phyloP scores from a whole-genome alignment of 2,329 filamentous ascomycete species.

The Stachybotrys chartarum region DNA sequence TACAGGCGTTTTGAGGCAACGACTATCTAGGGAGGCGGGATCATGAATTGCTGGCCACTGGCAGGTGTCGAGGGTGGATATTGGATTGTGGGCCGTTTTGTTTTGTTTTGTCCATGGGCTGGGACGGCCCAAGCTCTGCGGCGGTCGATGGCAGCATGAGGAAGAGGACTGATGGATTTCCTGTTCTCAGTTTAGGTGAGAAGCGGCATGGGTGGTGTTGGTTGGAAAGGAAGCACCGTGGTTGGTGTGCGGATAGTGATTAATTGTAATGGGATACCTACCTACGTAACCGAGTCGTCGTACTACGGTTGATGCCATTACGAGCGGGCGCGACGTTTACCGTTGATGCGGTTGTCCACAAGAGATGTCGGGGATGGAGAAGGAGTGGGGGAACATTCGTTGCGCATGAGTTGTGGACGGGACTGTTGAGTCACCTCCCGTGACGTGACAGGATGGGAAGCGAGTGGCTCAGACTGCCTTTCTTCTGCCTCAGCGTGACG shows the following conservation, averaged over 20 bases:
- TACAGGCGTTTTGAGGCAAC: slow-evolving; percentile 10
- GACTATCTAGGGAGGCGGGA: background rate
- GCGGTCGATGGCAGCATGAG: background rate
- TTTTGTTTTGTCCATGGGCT: background rate
- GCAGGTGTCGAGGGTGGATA: background rate
- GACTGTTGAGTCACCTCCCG: no score
- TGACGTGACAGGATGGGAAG: no score
- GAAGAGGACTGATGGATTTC: background rate
- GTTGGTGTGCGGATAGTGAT: slow-evolving; percentile 16
- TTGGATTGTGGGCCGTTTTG: background rate
- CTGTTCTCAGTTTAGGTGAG: background rate
- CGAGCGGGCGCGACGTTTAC: no score
- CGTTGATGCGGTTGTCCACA: no score
- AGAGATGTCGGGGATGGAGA: no score
- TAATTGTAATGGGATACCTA: slow-evolving; percentile 19
- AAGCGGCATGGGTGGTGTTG: background rate
- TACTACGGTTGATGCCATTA: no score
- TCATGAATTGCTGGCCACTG: background rate
- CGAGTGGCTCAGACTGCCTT: no score
- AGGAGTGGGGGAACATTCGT: no score
- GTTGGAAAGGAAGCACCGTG: slow-evolving; percentile 2
- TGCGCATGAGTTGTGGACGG: no score
- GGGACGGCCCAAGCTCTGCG: background rate
- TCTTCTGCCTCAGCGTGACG: no score
- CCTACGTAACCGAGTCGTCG: background rate